Conservation (phyloP, 345 rosid genomes). For the Populus pruinosa region DNA sequence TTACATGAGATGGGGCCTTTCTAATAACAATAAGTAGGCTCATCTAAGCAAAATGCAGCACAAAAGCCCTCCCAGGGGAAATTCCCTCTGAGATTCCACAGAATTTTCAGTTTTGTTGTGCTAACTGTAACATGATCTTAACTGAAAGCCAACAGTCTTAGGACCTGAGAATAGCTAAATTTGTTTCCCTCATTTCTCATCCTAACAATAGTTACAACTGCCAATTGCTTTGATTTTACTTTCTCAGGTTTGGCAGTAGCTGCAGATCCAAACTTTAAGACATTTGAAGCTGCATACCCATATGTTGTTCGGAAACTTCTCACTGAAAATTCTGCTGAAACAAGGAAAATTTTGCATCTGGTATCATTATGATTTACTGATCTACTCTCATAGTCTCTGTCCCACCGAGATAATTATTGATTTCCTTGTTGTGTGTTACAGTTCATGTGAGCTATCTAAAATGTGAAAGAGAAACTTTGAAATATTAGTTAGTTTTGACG, state of each 20-base stretch:
- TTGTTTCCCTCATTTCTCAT: not conserved
- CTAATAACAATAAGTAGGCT: not conserved
- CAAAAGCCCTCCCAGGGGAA: not conserved
- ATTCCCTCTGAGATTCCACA: not conserved
- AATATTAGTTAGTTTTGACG: conserved; percentile 1
- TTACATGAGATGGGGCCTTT: not conserved
- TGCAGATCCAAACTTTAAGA: conserved; percentile 77
- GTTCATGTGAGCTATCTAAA: not conserved
- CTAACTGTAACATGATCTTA: not conserved
- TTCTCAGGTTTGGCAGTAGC: conserved; percentile 78
- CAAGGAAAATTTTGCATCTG: conserved; percentile 77
- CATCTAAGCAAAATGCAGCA: too few relatives aligned
- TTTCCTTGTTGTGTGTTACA: not conserved
- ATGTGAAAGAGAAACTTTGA: not conserved
- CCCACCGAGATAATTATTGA: not conserved
- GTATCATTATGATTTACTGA: conserved; percentile 27
- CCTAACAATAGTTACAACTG: not conserved
- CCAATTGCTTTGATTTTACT: conserved; percentile 9
- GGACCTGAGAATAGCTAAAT: not conserved
- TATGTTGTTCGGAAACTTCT: conserved; percentile 80
- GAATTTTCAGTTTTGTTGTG: not conserved
- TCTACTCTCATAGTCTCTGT: not conserved
- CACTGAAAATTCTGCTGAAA: conserved; percentile 66
- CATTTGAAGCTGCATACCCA: conserved; percentile 94
- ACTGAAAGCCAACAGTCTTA: not conserved